Conservation (phyloP, 1,284 basidiomycete species). For the Irpex sp. region DNA sequence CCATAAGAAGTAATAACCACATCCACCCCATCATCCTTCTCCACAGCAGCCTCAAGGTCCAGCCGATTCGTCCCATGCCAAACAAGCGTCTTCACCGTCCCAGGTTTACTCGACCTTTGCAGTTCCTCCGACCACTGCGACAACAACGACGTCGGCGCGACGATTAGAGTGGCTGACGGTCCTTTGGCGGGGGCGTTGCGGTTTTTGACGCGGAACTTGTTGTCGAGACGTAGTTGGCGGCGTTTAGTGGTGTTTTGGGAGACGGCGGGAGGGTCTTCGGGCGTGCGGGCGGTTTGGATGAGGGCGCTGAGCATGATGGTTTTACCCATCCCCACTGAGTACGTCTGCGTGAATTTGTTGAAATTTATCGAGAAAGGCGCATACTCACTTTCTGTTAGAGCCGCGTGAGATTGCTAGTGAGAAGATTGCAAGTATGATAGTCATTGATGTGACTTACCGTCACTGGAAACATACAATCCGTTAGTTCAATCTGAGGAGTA, state of each 20-base stretch:
- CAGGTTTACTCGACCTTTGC: slow-evolving; percentile 64
- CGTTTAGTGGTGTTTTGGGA: slow-evolving; percentile 31
- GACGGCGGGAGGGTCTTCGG: slow-evolving; percentile 30
- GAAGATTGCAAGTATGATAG: not conserved
- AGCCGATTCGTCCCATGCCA: slow-evolving; percentile 86
- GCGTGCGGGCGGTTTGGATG: slow-evolving; percentile 72
- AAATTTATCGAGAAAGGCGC: not conserved
- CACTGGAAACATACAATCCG: not conserved
- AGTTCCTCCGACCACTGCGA: slow-evolving; percentile 91
- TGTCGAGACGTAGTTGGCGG: slow-evolving; percentile 59
- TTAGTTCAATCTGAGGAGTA: not conserved
- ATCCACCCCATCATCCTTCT: slow-evolving; percentile 41
- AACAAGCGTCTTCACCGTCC: slow-evolving; percentile 63
- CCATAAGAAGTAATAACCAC: slow-evolving; percentile 92
- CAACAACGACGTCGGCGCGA: slow-evolving; percentile 89
- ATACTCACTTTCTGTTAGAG: slow-evolving; percentile 4
- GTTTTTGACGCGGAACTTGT: slow-evolving; percentile 44
- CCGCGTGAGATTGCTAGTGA: not conserved
- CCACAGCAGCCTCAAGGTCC: slow-evolving; percentile 50
- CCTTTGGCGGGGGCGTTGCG: slow-evolving; percentile 21
- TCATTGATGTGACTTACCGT: not conserved
- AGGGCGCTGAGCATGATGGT: slow-evolving; percentile 94
- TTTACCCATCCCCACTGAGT: slow-evolving; percentile 89
- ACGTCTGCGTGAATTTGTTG: not conserved
- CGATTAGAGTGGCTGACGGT: slow-evolving; percentile 73